Evolutionary conservation across 2,329 filamentous ascomycete species (phyloP).

Genomic region (Tolypocladium amazonense): DNA sequence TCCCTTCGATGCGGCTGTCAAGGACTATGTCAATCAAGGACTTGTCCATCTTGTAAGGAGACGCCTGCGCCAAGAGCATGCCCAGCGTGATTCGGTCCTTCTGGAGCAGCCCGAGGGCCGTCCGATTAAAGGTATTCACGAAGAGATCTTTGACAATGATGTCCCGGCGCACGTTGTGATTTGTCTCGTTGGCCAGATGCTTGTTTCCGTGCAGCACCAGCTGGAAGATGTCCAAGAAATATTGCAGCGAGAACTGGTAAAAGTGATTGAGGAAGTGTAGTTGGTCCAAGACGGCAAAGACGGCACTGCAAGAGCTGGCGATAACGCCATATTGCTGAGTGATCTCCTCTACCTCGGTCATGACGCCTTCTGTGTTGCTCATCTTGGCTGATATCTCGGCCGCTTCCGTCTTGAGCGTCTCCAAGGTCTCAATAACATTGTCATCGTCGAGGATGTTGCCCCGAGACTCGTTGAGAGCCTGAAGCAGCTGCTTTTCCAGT

Average conservation of each 20-base stretch:
- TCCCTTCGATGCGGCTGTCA: conserved; percentile 63
- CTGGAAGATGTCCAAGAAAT: conserved; percentile 97
- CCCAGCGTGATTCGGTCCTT: conserved; percentile 91
- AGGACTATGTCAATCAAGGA: conserved; percentile 76
- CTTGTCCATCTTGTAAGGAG: conserved; percentile 95
- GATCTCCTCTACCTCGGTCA: conserved; percentile 94
- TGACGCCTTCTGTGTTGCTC: conserved; percentile 91
- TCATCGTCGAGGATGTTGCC: conserved; percentile 98
- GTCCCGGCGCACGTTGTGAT: conserved; percentile 72
- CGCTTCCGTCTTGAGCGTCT: conserved; percentile 95
- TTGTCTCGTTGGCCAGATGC: conserved; percentile 56
- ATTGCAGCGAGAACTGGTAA: conserved; percentile 97
- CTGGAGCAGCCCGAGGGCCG: conserved; percentile 84
- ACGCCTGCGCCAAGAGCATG: conserved; percentile 88
- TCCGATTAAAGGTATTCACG: conserved; percentile 82
- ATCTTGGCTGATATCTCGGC: conserved; percentile 95
- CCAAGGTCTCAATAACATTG: conserved; percentile 93
- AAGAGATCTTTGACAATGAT: conserved; percentile 89
- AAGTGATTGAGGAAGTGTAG: conserved; percentile 98
- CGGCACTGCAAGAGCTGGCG: conserved; percentile 88
- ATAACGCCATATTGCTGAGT: conserved; percentile 91
- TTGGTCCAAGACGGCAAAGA: conserved; percentile 94
- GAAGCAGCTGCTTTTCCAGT: conserved; percentile 85
- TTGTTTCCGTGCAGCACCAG: conserved; percentile 76
- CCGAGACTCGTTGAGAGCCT: conserved; percentile 92